Evolutionary conservation across 192 early-diverging fungal species (phyloP).

Genomic region (Diversispora epigaea): DNA sequence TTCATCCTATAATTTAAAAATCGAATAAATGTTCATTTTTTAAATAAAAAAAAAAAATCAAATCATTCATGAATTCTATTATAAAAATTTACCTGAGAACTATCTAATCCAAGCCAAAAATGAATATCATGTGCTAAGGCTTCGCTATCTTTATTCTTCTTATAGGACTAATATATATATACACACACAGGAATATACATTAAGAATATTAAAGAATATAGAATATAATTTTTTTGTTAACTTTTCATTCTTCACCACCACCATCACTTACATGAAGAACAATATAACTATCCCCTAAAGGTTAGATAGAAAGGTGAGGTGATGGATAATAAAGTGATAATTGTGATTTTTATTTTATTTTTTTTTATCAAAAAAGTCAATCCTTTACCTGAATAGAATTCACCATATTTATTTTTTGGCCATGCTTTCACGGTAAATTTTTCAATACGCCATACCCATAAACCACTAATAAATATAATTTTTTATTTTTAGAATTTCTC

Average conservation of each 20-base stretch:
- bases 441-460: conserved; percentile 79
- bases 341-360: background rate
- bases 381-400: conserved; percentile 61
- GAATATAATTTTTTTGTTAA: background rate
- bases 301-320: background rate
- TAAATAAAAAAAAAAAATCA: too few relatives aligned
- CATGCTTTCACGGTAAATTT: conserved; percentile 68
- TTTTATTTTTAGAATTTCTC: background rate
- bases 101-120: conserved; percentile 81
- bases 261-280: conserved; percentile 60
- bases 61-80: background rate
- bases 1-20: conserved; percentile 52
- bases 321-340: background rate
- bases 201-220: background rate
- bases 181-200: background rate
- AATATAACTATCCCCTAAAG: conserved; percentile 71
- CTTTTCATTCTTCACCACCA: too few relatives aligned
- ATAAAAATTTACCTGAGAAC: conserved; percentile 55
- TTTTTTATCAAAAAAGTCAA: background rate
- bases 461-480: conserved; percentile 45
- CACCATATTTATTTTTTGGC: conserved; percentile 60
- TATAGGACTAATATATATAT: conserved; percentile 1
- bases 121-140: conserved; percentile 74
- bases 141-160: conserved; percentile 56
- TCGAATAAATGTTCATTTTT: too few relatives aligned